phyloP scores from a whole-genome alignment of 1,284 basidiomycete genomes.

The Porogramme epimiltina region DNA sequence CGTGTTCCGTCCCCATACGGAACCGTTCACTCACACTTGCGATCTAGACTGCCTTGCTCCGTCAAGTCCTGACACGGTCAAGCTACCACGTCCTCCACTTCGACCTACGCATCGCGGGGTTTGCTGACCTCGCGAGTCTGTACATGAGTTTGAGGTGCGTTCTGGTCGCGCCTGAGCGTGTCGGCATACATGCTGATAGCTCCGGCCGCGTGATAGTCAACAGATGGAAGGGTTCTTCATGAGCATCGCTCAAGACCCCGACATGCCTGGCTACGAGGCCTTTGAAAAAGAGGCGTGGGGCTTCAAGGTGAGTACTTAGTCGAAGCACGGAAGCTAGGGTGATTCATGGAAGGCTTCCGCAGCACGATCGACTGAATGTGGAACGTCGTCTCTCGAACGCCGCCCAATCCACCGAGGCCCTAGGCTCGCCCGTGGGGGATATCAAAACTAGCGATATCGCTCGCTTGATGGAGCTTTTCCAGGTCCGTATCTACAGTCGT shows the following conservation, averaged over 20 bases:
- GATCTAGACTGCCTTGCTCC: constrained; percentile 67
- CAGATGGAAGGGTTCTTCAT: constrained; percentile 84
- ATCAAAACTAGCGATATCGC: constrained; percentile 80
- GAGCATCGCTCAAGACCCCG: constrained; percentile 44
- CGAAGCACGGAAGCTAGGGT: not conserved
- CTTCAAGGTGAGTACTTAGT: constrained; percentile 60
- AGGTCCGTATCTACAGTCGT: constrained; percentile 40
- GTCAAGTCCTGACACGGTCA: constrained; percentile 69
- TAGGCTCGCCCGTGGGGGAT: constrained; percentile 35
- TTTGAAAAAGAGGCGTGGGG: constrained; percentile 75
- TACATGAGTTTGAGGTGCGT: constrained; percentile 60
- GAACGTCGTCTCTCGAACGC: constrained; percentile 57
- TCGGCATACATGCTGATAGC: not conserved
- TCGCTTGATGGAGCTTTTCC: constrained; percentile 82
- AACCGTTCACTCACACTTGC: not conserved
- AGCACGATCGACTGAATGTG: constrained; percentile 76
- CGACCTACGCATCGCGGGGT: constrained; percentile 81
- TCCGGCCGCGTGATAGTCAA: constrained; percentile 49
- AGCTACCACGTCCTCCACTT: constrained; percentile 81
- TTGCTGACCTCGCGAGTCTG: constrained; percentile 75
- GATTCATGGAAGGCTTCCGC: not conserved
- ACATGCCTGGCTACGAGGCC: constrained; percentile 66
- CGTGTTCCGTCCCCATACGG: no score
- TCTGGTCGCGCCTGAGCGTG: not conserved
- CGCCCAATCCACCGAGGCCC: constrained; percentile 29